Base-by-base conservation (phyloP, 352 stramenopile species). In the Phytophthora melonis region DNA sequence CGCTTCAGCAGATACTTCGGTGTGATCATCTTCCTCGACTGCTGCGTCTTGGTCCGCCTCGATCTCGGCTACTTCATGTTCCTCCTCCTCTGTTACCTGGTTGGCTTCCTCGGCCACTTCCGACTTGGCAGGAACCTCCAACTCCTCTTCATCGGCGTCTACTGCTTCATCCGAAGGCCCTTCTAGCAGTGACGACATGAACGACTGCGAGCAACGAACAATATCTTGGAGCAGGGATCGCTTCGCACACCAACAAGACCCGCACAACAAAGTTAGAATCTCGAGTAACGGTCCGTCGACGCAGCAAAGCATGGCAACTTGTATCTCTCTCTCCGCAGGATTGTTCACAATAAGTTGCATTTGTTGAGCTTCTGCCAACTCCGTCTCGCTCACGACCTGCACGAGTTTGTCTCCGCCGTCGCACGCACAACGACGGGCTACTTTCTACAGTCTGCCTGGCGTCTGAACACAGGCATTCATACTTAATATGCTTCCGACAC, bases 331-430 rank as follows among this genome's bases (percentile, higher is more conserved):
- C 23, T 27, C 14, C 50, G 14, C 50, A 19, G 50, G 61, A 55
- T 76, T 60, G 54, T 77, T 79, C 72, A 77, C 68, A 79, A 70
- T 75, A 72, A 25, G 54, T 74, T 76, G 68, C 62, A 79, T 79
- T 79, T 76, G 68, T 70, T 70, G 72, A 58, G 50, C 58, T 77
- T 64, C 41, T 53, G 45, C 60, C 58, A 63, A 45, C 58, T 73
- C 27, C 61, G 63, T 71, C 55, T 78, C 53, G 59, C 27, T 23
- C 25, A 54, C 47, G 19, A 54, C 9, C 32, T 43, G 56, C 60
- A 32, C 58, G 59, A 63, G 23, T 60, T 23, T 58, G 45, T 68
- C 41, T 43, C 58, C 45, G 19, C 52, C 56, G 55, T 36, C 45
- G 58, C 52, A 19, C 45, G 30, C 53, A 45, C 34, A 69, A 45